Base-by-base conservation (phyloP, 2,329 filamentous ascomycete species). In the Fusarium longipes region DNA sequence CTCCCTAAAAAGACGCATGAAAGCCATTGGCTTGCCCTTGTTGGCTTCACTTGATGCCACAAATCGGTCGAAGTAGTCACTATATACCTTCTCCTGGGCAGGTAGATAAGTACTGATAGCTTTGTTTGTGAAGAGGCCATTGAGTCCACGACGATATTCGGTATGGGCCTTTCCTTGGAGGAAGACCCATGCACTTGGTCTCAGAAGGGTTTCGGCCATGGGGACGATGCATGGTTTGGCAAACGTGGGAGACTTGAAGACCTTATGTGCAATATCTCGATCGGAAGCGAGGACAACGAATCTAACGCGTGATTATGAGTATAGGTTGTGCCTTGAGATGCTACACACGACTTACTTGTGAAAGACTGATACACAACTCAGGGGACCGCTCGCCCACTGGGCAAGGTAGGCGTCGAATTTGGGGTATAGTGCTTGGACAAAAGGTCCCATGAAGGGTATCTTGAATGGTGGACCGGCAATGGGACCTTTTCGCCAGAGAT, bases 351-450 rank as follows among this genome's bases (percentile, higher is more conserved):
- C 52, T 8, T 84, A 93, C 90, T 94, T 94, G 84, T 95, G 92
- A 77, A 95, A 94, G 66, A 95, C 89, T 2, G 91, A 93, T 18
- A 95, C 91, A 72, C 92, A 95, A 77, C 91, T 93, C 58, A 94
- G 82, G 20, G 89, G 86, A n/a, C 89, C 92, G 59, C 90, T 93
- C 15, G 87, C 84, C 91, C 91, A 94, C 82, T 95, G 93, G 14
- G 83, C 86, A 72, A 92, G 85, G 78, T 94, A 95, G 44, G 86
- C 82, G 22, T 86, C 85, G 76, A 94, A 94, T 66, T 89, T 88
- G 8, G 92, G 92, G 70, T 92, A 84, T 29, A 94, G 83, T 4
- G 90, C 91, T 73, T 93, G 86, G 24, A 94, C 79, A 76, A 94
- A 94, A 0, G 92, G 91, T 2, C 92, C 92, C 77, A 93, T 89